Conservation (phyloP, 371 early-diverging fungal genomes). For the Apophysomyces trapeziformis region DNA sequence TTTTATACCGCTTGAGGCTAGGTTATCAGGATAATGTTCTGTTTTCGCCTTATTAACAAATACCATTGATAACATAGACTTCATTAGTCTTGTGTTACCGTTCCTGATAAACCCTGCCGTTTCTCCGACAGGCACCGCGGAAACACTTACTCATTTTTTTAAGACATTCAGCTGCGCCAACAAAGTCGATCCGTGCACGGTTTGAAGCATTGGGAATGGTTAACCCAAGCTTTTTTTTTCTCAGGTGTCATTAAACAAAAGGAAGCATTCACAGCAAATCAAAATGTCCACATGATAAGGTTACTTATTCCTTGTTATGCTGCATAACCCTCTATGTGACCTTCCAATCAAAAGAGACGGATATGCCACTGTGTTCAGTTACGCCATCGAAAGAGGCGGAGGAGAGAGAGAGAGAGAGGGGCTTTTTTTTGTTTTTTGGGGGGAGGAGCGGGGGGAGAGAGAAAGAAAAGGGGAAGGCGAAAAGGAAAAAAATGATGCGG, state of each 20-base stretch:
- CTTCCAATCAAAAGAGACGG: conserved; percentile 1
- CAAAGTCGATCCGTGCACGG: conserved; percentile 9
- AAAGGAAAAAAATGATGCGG: too few species aligned
- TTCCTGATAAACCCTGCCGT: conserved; percentile 6
- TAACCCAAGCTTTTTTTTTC: too few species aligned
- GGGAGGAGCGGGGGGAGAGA: too few species aligned
- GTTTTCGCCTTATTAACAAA: neutral
- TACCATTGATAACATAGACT: neutral
- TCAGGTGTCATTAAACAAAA: neutral
- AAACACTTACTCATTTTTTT: neutral
- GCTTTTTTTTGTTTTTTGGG: too few species aligned
- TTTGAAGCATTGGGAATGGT: neutral
- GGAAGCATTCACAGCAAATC: neutral
- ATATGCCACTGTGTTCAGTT: neutral
- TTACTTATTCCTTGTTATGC: neutral
- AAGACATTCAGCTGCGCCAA: conserved; percentile 9
- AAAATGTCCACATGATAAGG: conserved; percentile 3
- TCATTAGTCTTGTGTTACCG: conserved; percentile 9
- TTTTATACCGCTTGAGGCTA: neutral
- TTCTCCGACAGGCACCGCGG: conserved; percentile 12
- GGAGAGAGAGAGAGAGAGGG: too few species aligned
- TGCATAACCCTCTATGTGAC: neutral
- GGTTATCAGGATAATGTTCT: neutral
- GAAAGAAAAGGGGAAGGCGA: too few species aligned
- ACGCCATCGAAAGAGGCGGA: too few species aligned